phyloP scores from a whole-genome alignment of 2,329 filamentous ascomycete species.

The Aschersonia sp. region DNA sequence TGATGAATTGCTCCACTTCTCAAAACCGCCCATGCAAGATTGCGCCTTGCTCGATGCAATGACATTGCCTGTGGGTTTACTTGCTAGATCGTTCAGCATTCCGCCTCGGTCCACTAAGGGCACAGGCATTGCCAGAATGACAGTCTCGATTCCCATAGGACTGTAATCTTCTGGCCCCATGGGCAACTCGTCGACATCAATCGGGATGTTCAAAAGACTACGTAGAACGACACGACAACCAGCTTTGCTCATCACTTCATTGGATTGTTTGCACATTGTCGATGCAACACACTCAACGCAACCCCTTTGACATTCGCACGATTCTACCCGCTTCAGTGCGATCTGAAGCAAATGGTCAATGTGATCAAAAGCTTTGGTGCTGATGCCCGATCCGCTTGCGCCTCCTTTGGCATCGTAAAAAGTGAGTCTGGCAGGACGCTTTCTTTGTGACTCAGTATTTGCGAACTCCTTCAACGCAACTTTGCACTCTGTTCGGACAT shows the following conservation, averaged over 20 bases:
- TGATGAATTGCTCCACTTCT: constrained; percentile 6
- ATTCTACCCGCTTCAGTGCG: constrained; percentile 61
- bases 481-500: constrained; percentile 92
- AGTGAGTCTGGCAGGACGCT: constrained; percentile 74
- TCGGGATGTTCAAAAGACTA: constrained; percentile 57
- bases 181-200: constrained; percentile 72
- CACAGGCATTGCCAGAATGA: constrained; percentile 60
- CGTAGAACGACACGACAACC: constrained; percentile 72
- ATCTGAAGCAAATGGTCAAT: constrained; percentile 64
- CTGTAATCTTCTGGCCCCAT: constrained; percentile 65
- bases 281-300: constrained; percentile 85
- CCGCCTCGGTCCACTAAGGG: constrained; percentile 10
- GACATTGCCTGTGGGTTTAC: constrained; percentile 1
- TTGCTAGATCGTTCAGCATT: neutral
- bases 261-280: constrained; percentile 71
- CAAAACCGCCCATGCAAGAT: constrained; percentile 11
- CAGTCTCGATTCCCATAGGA: constrained; percentile 66
- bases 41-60: constrained; percentile 8
- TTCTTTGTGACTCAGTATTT: constrained; percentile 51
- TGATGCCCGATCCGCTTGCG: constrained; percentile 68
- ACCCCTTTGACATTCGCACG: constrained; percentile 63
- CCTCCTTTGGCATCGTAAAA: constrained; percentile 96
- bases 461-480: constrained; percentile 77
- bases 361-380: constrained; percentile 87
- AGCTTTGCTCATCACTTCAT: constrained; percentile 87